Evolutionary conservation across 805 yeast species (phyloP), one percentile per base, ranked within the genome.

Genomic region (Tetrapisispora namnaoensis): DNA sequence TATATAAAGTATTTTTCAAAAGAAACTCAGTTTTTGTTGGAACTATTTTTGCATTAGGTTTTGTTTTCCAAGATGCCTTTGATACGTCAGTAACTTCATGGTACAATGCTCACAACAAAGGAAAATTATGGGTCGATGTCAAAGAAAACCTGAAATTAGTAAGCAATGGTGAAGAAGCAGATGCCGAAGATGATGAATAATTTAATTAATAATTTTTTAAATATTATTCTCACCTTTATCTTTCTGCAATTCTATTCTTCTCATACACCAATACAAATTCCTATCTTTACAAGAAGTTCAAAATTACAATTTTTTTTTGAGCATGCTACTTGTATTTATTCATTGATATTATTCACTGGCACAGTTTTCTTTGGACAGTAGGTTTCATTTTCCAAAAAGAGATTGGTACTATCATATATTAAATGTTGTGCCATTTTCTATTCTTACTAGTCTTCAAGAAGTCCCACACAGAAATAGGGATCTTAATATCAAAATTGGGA

Each of bases 1-100:
- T 81, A 53, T 80, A 78, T 78, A 82, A 80, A 77, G 69, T 75
- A 36, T 60, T 84, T 49, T 82, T 86, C 78, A 87, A 87, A 79
- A 86, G 96, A 78, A 90, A 91, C 80, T 79, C 97, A 44, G 75
- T 84, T 54, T 87, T 77, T 70, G 95, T 90, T 53, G 86, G 87
- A 56, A 74, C 93, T 53, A 75, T 90, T 53, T 83, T 90, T 59
- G 83, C 80, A 45, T 80, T 86, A 61, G 89, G 97, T 44, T 90
- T 90, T 65, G 80, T 81, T 54, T 88, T 89, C 78, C 91, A 87
- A 73, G 82, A 81, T 46, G 74, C 75, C 62, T 84, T 84, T 57
- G 93, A 86, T 65, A 66, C 70, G 53, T 82, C 76, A 53, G 73
- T 84, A 54, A 85, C 83, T 60, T 63, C 62, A 44, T 85, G 83